A percentile compares a stretch with the other conserved stretches of the same genome.
phyloP scores from a whole-genome alignment of 441 rosid species.

The Gossypium aridum region DNA sequence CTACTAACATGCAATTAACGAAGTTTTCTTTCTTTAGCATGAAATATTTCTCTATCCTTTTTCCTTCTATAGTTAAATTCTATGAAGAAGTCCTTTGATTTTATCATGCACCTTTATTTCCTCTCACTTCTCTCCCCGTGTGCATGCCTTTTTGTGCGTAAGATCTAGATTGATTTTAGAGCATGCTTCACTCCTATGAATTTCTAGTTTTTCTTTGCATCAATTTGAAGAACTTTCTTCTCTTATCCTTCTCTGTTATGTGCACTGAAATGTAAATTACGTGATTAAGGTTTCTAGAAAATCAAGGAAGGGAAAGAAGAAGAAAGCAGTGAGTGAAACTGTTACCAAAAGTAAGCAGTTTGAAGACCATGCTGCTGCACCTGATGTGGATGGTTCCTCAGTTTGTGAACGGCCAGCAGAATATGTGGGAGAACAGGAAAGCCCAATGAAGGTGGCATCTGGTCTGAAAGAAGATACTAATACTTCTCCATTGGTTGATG shows the following conservation, averaged over 20 bases:
- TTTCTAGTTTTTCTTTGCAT: neutral
- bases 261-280: slow-evolving; percentile 17
- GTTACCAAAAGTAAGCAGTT: slow-evolving; percentile 34
- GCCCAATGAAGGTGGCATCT: slow-evolving; percentile 25
- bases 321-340: slow-evolving; percentile 29
- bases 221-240: neutral
- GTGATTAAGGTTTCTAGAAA: slow-evolving; percentile 76
- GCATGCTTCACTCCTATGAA: neutral
- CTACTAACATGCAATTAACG: neutral
- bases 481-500: slow-evolving; percentile 24
- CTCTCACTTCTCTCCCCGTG: neutral
- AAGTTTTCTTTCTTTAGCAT: neutral
- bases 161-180: neutral
- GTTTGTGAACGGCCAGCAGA: slow-evolving; percentile 28
- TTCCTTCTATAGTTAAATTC: neutral
- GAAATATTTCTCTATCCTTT: neutral
- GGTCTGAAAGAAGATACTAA: slow-evolving; percentile 25
- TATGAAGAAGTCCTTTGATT: neutral
- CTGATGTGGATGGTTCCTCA: slow-evolving; percentile 29
- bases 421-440: slow-evolving; percentile 25
- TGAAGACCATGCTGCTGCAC: slow-evolving; percentile 30
- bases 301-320: slow-evolving; percentile 68
- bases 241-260: neutral
- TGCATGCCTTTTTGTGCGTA: neutral
- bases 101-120: neutral